phyloP scores from a whole-genome alignment of 1,139 yeast species.

The Scheffersomyces segobiensis region DNA sequence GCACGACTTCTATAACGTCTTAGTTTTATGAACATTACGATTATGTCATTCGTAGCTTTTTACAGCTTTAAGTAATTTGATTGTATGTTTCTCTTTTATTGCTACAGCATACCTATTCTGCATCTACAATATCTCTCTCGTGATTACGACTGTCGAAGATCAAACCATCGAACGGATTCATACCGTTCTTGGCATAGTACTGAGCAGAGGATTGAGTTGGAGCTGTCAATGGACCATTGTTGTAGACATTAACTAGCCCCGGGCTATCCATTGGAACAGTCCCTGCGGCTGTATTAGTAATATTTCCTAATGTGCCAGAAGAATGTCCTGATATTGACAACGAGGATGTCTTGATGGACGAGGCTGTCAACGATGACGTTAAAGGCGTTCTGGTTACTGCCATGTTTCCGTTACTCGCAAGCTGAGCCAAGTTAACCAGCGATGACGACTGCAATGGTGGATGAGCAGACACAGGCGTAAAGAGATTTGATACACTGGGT shows the following conservation, averaged over 20 bases:
- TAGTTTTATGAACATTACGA: background rate
- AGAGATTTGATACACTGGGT: conserved; percentile 36
- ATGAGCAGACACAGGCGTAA: conserved; percentile 34
- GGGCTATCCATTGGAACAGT: conserved; percentile 21
- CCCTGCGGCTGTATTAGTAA: conserved; percentile 3
- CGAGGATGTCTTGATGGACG: conserved; percentile 11
- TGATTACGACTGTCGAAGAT: conserved; percentile 28
- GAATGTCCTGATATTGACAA: conserved; percentile 4
- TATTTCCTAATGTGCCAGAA: background rate
- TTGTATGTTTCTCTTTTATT: background rate
- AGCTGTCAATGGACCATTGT: conserved; percentile 28
- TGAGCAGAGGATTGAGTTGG: conserved; percentile 41
- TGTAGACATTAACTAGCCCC: conserved; percentile 8
- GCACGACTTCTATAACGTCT: background rate
- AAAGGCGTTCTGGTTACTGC: conserved; percentile 28
- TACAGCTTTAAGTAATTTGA: too few relatives aligned
- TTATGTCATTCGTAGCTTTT: background rate
- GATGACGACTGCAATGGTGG: conserved; percentile 26
- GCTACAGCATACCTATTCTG: conserved; percentile 1
- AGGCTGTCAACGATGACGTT: conserved; percentile 31
- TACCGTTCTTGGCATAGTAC: conserved; percentile 36
- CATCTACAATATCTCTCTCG: conserved; percentile 8
- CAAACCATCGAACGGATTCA: conserved; percentile 45
- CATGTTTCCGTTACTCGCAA: background rate
- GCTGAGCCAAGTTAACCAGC: conserved; percentile 9